These are phyloP conservation scores for Xylariaceae sp. DNA, from an alignment of 2,329 filamentous ascomycete species.

Conservation along the genomic window DNA sequence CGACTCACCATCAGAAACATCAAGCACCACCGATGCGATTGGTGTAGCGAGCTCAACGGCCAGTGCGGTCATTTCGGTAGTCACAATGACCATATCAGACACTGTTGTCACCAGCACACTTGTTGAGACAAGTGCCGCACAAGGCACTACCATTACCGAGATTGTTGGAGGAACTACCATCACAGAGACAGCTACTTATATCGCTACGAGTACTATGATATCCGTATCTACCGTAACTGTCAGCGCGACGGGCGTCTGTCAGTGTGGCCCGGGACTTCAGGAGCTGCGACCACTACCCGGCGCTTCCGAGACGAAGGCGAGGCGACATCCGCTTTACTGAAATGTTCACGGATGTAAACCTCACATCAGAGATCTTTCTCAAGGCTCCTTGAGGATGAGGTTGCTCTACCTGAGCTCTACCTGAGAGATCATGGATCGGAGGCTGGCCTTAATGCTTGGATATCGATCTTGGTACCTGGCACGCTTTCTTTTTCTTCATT, in stretches of 20 bases:
- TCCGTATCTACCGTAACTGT: constrained; percentile 13
- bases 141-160: constrained; percentile 10
- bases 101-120: constrained; percentile 12
- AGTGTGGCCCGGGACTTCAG: no score
- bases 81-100: constrained; percentile 15
- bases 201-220: constrained; percentile 11
- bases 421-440: no score
- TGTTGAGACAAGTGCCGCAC: constrained; percentile 3
- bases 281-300: no score
- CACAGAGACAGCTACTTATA: constrained; percentile 14
- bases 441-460: no score
- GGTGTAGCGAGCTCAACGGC: background rate
- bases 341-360: no score
- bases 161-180: constrained; percentile 16
- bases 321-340: no score
- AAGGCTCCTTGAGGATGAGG: no score
- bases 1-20: background rate
- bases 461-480: no score
- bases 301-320: no score
- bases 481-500: no score
- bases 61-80: constrained; percentile 12
- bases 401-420: no score
- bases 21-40: background rate
- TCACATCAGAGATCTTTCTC: no score
- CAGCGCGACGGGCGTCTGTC: background rate